These are phyloP conservation scores for Glebionis coronaria DNA, from an alignment of 129 eudicot species.

Conservation along the genomic window DNA sequence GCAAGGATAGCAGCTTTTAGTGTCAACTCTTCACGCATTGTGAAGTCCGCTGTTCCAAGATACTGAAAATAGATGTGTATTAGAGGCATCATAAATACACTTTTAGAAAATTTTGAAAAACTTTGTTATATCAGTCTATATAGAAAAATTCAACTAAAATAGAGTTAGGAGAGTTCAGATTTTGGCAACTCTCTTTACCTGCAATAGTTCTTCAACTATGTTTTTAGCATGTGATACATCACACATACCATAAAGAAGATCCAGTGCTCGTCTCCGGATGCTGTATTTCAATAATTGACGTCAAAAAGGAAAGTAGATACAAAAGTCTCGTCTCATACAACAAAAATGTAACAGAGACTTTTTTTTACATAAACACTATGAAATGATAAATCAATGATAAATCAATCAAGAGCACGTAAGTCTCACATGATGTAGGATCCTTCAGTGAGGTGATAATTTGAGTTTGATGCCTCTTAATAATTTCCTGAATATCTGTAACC, in stretches of 20 bases:
- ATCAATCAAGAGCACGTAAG: slow-evolving; percentile 11
- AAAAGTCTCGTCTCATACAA: slow-evolving; percentile 7
- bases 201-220: slow-evolving; percentile 95
- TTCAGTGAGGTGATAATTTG: too few relatives aligned
- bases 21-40: slow-evolving; percentile 98
- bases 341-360: not conserved
- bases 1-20: slow-evolving; percentile 98
- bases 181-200: slow-evolving; percentile 46
- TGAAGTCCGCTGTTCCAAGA: slow-evolving; percentile 89
- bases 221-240: slow-evolving; percentile 97
- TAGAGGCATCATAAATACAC: slow-evolving; percentile 1
- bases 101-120: not conserved
- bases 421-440: slow-evolving; percentile 93
- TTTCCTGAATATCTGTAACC: slow-evolving; percentile 97
- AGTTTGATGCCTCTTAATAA: slow-evolving; percentile 94
- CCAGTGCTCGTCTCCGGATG: slow-evolving; percentile 94
- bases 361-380: not conserved
- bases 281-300: slow-evolving; percentile 34
- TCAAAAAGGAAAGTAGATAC: too few relatives aligned
- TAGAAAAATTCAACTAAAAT: slow-evolving; percentile 8
- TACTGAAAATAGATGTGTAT: too few relatives aligned
- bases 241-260: too few relatives aligned
- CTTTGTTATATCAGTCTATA: slow-evolving; percentile 14
- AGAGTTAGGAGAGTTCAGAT: not conserved
- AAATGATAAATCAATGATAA: too few relatives aligned